A percentile compares a stretch with the other conserved stretches of the same genome.
Conservation (phyloP, 768 basidiomycete species). For the Auricularia sp. region DNA sequence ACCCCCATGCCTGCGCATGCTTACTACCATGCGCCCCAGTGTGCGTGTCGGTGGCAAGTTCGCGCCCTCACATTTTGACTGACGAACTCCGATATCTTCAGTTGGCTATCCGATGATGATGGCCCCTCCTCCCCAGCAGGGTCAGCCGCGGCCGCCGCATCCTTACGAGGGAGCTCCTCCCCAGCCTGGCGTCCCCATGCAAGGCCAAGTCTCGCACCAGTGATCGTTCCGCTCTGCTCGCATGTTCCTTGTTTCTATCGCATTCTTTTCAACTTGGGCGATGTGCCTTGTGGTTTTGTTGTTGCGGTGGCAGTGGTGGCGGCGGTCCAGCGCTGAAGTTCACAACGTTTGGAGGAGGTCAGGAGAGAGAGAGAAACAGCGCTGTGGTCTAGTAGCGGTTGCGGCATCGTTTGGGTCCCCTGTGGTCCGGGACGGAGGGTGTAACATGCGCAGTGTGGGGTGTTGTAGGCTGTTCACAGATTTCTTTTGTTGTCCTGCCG, state of each 20-base stretch:
- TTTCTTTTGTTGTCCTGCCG: neutral
- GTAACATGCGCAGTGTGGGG: neutral
- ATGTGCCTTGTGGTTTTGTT: neutral
- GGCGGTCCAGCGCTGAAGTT: neutral
- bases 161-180: slow-evolving; percentile 63
- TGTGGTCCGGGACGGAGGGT: neutral
- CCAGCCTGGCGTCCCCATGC: slow-evolving; percentile 27
- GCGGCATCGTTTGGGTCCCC: neutral
- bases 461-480: slow-evolving; percentile 1
- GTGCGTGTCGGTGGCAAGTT: slow-evolving; percentile 33
- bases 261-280: slow-evolving; percentile 1
- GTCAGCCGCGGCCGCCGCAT: slow-evolving; percentile 53
- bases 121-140: slow-evolving; percentile 52
- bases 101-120: slow-evolving; percentile 92
- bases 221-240: neutral
- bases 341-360: slow-evolving; percentile 1
- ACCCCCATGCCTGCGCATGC: slow-evolving; percentile 82
- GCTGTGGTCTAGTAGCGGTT: neutral
- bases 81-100: slow-evolving; percentile 22
- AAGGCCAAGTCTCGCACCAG: slow-evolving; percentile 1
- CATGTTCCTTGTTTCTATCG: slow-evolving; percentile 1
- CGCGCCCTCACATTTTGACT: slow-evolving; percentile 16
- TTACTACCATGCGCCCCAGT: slow-evolving; percentile 73
- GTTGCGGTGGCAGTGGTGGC: neutral
- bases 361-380: neutral